Percentiles rank a stretch among this genome's conserved stretches.
phyloP scores from a whole-genome alignment of 179 eudicot species.

The Camellia oleifera region DNA sequence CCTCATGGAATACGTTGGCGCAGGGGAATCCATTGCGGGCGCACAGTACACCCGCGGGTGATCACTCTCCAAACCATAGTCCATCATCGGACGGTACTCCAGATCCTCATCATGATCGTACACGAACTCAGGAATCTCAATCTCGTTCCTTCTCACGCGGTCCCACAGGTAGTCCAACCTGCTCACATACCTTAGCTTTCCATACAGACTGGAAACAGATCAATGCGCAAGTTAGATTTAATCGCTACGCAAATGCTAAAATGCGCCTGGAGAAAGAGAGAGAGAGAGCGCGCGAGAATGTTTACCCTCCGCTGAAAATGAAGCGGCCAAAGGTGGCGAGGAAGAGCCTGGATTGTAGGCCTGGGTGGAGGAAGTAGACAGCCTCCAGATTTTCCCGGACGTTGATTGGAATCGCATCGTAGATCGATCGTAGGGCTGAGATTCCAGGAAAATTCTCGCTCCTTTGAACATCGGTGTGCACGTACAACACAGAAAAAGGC shows the following conservation, averaged over 20 bases:
- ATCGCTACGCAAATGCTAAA: conserved; percentile 6
- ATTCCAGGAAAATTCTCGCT: conserved; percentile 54
- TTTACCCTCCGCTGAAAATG: conserved; percentile 52
- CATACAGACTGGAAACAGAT: conserved; percentile 42
- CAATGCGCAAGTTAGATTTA: background rate
- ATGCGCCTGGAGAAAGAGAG: background rate
- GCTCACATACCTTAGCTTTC: conserved; percentile 51
- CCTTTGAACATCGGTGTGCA: conserved; percentile 52
- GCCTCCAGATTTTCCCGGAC: conserved; percentile 48
- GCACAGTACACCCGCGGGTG: conserved; percentile 56
- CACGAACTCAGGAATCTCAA: conserved; percentile 59
- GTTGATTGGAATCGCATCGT: conserved; percentile 45
- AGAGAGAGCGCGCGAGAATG: background rate
- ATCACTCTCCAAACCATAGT: conserved; percentile 65
- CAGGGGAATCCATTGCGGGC: conserved; percentile 46
- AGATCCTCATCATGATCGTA: conserved; percentile 62
- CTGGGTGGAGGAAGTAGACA: conserved; percentile 63
- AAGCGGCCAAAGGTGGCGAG: conserved; percentile 72
- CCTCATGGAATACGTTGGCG: conserved; percentile 49
- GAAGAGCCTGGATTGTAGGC: conserved; percentile 58
- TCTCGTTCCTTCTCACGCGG: conserved; percentile 46
- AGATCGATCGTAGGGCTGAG: conserved; percentile 49
- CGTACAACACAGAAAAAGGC: conserved; percentile 44
- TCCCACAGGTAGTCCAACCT: conserved; percentile 66
- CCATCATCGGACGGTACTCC: conserved; percentile 70